A percentile compares a stretch with the other conserved stretches of the same genome.
These are phyloP conservation scores for Melocanna baccifera DNA, from an alignment of 176 grass and related monocot genomes.

Conservation along the genomic window DNA sequence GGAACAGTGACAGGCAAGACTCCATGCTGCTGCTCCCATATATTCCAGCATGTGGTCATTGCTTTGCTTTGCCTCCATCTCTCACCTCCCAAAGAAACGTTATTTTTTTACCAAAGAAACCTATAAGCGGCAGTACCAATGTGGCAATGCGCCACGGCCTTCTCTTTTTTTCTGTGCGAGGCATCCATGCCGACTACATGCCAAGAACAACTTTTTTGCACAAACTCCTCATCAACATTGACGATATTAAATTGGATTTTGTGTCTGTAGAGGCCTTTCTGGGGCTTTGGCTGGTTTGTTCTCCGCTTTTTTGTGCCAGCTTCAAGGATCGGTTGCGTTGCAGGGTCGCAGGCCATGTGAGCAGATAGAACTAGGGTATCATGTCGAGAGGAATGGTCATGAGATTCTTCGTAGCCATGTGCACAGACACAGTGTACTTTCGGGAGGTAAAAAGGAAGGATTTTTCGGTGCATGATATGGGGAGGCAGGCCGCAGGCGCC, in stretches of 20 bases:
- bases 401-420: neutral
- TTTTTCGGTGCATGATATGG: neutral
- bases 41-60: constrained; percentile 38
- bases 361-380: neutral
- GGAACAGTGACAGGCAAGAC: constrained; percentile 20
- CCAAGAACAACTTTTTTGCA: neutral
- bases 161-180: neutral
- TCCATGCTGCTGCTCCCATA: constrained; percentile 32
- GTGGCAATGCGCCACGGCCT: neutral
- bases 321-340: neutral
- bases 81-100: neutral
- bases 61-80: neutral
- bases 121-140: neutral
- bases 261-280: neutral
- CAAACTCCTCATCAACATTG: neutral
- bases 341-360: neutral
- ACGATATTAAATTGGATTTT: neutral
- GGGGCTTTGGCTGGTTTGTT: constrained; percentile 8
- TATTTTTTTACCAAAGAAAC: neutral
- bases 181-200: neutral
- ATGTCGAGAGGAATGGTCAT: neutral
- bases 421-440: neutral
- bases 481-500: neutral
- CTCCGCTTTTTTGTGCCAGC: neutral
- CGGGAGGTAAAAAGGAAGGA: no score